These are phyloP conservation scores for Backusella parvicylindrica DNA, from an alignment of 192 early-diverging fungal genomes.

Conservation along the genomic window DNA sequence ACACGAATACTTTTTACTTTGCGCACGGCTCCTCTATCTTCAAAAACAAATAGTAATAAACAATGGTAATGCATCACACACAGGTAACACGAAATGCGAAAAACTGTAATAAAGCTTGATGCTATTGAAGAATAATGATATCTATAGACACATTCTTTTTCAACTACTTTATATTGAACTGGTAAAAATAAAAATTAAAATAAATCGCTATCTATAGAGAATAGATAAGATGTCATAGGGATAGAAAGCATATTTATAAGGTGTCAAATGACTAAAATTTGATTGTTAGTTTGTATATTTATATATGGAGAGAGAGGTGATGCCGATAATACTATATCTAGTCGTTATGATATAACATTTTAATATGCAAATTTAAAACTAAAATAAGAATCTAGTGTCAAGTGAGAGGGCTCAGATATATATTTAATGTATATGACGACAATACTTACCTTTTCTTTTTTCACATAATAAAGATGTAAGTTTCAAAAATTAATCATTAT, in stretches of 20 bases:
- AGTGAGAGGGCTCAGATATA: background rate
- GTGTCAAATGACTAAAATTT: background rate
- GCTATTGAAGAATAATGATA: background rate
- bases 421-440: background rate
- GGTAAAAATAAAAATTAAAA: background rate
- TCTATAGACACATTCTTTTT: background rate
- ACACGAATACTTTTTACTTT: background rate
- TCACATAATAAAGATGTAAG: background rate
- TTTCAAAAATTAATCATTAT: background rate
- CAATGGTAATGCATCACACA: background rate
- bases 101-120: background rate
- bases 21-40: background rate
- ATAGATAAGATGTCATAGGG: background rate
- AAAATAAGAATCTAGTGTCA: background rate
- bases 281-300: background rate
- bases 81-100: background rate
- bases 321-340: background rate
- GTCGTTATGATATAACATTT: background rate
- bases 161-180: background rate
- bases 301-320: background rate
- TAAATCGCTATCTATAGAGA: background rate
- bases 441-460: background rate
- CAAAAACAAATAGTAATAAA: background rate
- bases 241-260: background rate
- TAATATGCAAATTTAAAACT: background rate